phyloP scores from a whole-genome alignment of 169 alveolate species.

The Cryptosporidium sp. region DNA sequence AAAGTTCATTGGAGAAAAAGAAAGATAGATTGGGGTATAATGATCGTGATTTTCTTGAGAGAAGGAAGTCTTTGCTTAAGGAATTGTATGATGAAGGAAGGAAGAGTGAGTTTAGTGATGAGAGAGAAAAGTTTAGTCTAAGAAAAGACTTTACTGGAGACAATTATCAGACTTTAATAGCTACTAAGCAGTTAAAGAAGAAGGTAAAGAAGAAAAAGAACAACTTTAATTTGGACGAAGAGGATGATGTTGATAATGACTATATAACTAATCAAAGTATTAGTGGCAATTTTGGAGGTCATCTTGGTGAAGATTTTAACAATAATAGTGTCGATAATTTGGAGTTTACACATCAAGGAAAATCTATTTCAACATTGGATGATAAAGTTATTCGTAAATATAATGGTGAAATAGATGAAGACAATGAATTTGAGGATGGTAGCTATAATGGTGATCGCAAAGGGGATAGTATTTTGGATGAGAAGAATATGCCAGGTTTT shows the following conservation, averaged over 20 bases:
- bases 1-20: neutral
- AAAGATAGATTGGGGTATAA: slow-evolving; percentile 19
- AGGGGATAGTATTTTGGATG: neutral
- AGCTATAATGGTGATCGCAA: neutral
- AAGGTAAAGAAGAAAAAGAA: slow-evolving; percentile 3
- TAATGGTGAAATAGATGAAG: neutral
- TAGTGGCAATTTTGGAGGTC: neutral
- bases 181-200: slow-evolving; percentile 19
- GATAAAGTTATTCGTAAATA: slow-evolving; percentile 20
- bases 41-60: slow-evolving; percentile 7
- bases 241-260: neutral
- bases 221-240: slow-evolving; percentile 33
- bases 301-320: neutral
- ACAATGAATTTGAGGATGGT: slow-evolving; percentile 2
- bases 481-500: slow-evolving; percentile 43
- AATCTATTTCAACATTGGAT: slow-evolving; percentile 22
- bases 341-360: slow-evolving; percentile 71
- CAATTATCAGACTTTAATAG: slow-evolving; percentile 1
- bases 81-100: slow-evolving; percentile 37
- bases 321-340: neutral
- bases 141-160: slow-evolving; percentile 14
- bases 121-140: slow-evolving; percentile 46
- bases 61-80: slow-evolving; percentile 21
- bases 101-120: slow-evolving; percentile 60
- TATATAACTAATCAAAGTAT: neutral